Percentiles rank a stretch among this genome's conserved stretches.
phyloP scores from a whole-genome alignment of 371 early-diverging fungal genomes.

The Mortierella sp. region DNA sequence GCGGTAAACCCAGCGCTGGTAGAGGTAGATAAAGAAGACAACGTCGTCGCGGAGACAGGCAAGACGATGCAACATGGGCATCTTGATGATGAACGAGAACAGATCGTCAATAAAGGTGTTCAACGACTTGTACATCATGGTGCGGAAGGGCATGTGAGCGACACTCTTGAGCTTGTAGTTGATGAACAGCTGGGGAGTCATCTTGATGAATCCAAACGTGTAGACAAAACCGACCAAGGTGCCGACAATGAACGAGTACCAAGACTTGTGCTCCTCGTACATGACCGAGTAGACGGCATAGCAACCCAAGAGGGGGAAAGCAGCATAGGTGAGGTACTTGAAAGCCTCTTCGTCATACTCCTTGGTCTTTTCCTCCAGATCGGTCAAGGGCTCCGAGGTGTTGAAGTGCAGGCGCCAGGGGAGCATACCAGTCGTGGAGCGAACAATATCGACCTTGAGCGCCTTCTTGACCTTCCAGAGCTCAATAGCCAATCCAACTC shows the following conservation, averaged over 20 bases:
- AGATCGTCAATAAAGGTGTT: constrained; percentile 96
- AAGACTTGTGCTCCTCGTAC: constrained; percentile 91
- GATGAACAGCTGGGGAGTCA: constrained; percentile 95
- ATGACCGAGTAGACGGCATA: constrained; percentile 89
- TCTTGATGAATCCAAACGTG: constrained; percentile 91
- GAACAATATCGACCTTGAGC: constrained; percentile 50
- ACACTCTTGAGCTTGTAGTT: constrained; percentile 94
- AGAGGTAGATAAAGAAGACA: constrained; percentile 89
- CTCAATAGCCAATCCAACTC: constrained; percentile 86
- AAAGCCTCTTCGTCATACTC: constrained; percentile 94
- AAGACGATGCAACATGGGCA: constrained; percentile 94
- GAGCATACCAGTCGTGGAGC: constrained; percentile 30
- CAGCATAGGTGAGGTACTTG: constrained; percentile 83
- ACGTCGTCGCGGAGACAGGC: constrained; percentile 94
- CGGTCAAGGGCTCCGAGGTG: constrained; percentile 63
- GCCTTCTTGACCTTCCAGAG: constrained; percentile 94
- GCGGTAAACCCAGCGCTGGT: constrained; percentile 90
- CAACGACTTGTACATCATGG: constrained; percentile 94
- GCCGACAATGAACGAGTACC: constrained; percentile 92
- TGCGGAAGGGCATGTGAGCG: constrained; percentile 95
- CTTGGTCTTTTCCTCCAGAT: constrained; percentile 81
- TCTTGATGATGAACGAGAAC: constrained; percentile 95
- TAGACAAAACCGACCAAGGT: constrained; percentile 91
- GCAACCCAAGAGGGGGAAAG: constrained; percentile 84
- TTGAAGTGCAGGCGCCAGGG: constrained; percentile 57